Evolutionary conservation across 2,329 filamentous ascomycete species (phyloP).

Genomic region (Colletotrichum limetticola): DNA sequence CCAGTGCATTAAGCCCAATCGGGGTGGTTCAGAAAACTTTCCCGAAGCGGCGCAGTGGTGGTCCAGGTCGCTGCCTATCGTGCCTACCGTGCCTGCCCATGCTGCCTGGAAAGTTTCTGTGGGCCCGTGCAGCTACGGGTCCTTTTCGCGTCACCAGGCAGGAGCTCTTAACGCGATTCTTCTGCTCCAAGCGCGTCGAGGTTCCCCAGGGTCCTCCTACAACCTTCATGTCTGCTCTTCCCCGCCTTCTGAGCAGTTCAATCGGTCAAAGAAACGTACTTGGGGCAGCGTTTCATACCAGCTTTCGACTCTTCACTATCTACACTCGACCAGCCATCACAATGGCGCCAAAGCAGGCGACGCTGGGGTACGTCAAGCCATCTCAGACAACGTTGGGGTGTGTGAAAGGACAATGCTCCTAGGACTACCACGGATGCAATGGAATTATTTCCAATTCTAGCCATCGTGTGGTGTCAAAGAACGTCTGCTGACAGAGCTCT

Average conservation of each 20-base stretch:
- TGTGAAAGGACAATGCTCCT: constrained; percentile 41
- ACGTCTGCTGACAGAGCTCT: constrained; percentile 8
- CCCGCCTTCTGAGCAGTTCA: constrained; percentile 21
- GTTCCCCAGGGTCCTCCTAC: constrained; percentile 19
- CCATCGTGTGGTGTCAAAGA: not conserved
- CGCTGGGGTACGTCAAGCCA: constrained; percentile 86
- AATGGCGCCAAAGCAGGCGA: constrained; percentile 78
- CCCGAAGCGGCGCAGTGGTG: not conserved
- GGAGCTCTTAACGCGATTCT: constrained; percentile 48
- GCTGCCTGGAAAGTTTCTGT: constrained; percentile 7
- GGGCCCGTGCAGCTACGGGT: not conserved
- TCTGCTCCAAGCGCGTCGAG: constrained; percentile 53
- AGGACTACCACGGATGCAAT: not conserved
- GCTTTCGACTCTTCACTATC: constrained; percentile 1
- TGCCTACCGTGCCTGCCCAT: not conserved
- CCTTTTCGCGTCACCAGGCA: constrained; percentile 19
- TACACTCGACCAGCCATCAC: constrained; percentile 19
- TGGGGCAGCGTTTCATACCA: constrained; percentile 2
- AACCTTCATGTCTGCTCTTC: constrained; percentile 32
- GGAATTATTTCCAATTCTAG: not conserved
- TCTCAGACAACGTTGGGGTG: constrained; percentile 81
- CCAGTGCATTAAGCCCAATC: not conserved
- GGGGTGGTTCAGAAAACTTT: not conserved
- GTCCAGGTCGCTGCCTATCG: not conserved
- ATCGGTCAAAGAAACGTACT: constrained; percentile 11